Evolutionary conservation across 495 filamentous ascomycete genomes (phyloP), one percentile per base, ranked within the genome.

Genomic region (Letharia columbiana): DNA sequence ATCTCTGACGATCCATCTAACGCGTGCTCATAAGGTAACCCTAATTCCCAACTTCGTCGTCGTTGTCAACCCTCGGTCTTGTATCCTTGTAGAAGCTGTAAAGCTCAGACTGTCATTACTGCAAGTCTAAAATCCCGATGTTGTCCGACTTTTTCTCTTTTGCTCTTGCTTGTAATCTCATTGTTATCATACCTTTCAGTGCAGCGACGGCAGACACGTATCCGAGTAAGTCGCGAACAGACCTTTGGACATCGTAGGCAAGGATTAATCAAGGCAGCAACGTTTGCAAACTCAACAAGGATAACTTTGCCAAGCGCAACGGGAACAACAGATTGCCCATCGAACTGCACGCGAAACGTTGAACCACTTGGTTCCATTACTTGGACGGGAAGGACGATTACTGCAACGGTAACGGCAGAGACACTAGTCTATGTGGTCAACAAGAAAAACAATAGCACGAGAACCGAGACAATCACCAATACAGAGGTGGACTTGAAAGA

Each of bases 371-470:
- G 37, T 28, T 56, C 62, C 13, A 23, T 63, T 50, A 63, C 62
- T 4, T 56, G 62, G 62, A 50, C 62, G 23, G 23, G 8, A 5
- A 39, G 15, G 47, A 37, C 35, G 17, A 33, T 63, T 28, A 63
- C 47, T 41, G 44, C 62, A 41, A 63, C 62, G 3, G 56, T 63
- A 50, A 63, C 62, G 31, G 62, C 49, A 42, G 62, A 63, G 45
- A 63, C 47, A 23, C 2, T 63, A 23, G 44, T 63, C 49, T 20
- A 37, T 57, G 54, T 63, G 31, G 62, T 63, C 28, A 63, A 56
- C 20, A 40, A 28, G 49, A 47, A 50, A 33, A 56, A 18, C 10
- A 63, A 63, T 10, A 63, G 62, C 37, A 56, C 62, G 2, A 63
- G 44, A 56, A 63, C 35, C n/a, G 49, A 45, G 5, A 63, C 62